Conservation (phyloP, 2,329 filamentous ascomycete species). For the Cryphonectria carpinicola region DNA sequence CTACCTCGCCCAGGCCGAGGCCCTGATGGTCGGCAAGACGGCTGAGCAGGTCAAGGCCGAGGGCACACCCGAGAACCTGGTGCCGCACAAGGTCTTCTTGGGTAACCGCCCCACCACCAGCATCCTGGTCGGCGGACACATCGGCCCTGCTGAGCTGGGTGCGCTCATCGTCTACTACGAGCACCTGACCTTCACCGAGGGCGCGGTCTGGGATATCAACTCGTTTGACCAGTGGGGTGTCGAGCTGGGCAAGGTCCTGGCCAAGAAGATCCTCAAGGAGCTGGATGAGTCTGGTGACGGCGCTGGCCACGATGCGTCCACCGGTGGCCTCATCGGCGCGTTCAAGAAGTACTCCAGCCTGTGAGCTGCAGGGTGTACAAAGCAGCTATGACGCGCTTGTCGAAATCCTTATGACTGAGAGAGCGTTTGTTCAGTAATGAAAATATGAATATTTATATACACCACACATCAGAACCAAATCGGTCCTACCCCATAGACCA, state of each 20-base stretch:
- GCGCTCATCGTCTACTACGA: slow-evolving; percentile 99
- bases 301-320: slow-evolving; percentile 81
- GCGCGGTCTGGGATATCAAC: slow-evolving; percentile 99
- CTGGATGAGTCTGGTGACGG: slow-evolving; percentile 77
- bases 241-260: slow-evolving; percentile 93
- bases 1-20: slow-evolving; percentile 88
- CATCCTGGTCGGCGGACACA: slow-evolving; percentile 86
- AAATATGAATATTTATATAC: neutral
- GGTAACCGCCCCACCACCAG: slow-evolving; percentile 97
- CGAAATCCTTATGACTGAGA: neutral
- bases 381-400: neutral
- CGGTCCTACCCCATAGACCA: no score
- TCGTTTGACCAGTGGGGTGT: slow-evolving; percentile 99
- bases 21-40: slow-evolving; percentile 89
- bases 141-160: slow-evolving; percentile 90
- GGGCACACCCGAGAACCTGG: slow-evolving; percentile 72
- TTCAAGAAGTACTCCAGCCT: slow-evolving; percentile 77
- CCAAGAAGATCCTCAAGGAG: slow-evolving; percentile 88
- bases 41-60: slow-evolving; percentile 78
- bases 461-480: neutral
- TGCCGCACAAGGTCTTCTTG: slow-evolving; percentile 99
- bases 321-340: slow-evolving; percentile 83
- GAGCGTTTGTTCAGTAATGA: slow-evolving; percentile 11
- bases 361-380: slow-evolving; percentile 36
- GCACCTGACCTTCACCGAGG: slow-evolving; percentile 97